Evolutionary conservation across 2,329 filamentous ascomycete species (phyloP).

Genomic region (Zymoseptoria passerinii): DNA sequence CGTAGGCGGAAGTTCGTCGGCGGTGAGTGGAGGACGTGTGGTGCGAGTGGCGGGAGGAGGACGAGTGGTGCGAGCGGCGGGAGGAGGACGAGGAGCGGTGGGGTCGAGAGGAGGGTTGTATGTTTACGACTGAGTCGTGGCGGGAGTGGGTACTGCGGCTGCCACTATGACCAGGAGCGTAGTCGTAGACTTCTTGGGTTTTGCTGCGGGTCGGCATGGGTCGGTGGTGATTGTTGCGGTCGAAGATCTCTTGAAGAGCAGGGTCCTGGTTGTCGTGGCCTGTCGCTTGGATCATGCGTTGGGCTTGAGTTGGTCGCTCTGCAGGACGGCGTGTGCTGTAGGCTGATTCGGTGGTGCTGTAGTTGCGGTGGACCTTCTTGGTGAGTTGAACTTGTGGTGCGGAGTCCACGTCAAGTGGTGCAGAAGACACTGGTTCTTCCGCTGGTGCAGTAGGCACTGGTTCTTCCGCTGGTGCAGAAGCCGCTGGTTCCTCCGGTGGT

Average conservation of each 20-base stretch:
- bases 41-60: too few relatives aligned
- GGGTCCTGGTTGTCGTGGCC: constrained; percentile 18
- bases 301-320: constrained; percentile 15
- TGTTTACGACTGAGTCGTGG: constrained; percentile 24
- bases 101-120: constrained; percentile 6
- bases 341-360: constrained; percentile 25
- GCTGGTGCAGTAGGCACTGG: constrained; percentile 1
- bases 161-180: constrained; percentile 10
- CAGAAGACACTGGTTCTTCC: background rate
- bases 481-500: background rate
- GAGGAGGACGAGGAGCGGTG: background rate
- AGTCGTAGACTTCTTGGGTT: constrained; percentile 21
- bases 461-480: too few relatives aligned
- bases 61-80: too few relatives aligned
- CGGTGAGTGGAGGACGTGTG: background rate
- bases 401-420: constrained; percentile 29
- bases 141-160: constrained; percentile 9
- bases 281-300: constrained; percentile 35
- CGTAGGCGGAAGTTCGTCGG: constrained; percentile 8
- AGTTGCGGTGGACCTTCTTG: constrained; percentile 19
- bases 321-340: constrained; percentile 19
- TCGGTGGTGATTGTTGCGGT: constrained; percentile 18
- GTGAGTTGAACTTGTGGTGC: constrained; percentile 21
- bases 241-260: constrained; percentile 19
- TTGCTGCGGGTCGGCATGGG: constrained; percentile 17